Conservation (phyloP, 768 basidiomycete species). For the Termitomyces sp. region DNA sequence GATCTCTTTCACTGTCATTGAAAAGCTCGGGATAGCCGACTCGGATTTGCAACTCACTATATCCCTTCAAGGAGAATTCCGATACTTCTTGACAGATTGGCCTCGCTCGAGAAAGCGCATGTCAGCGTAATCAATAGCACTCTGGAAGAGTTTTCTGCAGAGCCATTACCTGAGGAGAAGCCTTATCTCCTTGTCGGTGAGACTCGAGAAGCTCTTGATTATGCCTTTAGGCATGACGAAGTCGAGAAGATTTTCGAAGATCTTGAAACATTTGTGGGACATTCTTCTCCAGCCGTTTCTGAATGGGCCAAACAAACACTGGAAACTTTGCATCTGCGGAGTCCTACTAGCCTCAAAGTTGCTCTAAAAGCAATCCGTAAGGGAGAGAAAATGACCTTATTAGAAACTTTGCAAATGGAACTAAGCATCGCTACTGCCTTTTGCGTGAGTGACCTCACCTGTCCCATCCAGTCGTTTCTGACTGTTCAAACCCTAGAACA, state of each 20-base stretch:
- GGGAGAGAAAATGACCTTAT: conserved; percentile 63
- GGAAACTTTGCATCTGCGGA: conserved; percentile 59
- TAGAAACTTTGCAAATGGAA: conserved; percentile 78
- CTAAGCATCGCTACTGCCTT: conserved; percentile 85
- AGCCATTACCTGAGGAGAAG: conserved; percentile 58
- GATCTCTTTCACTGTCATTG: background rate
- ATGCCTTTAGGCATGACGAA: conserved; percentile 67
- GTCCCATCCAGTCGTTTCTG: conserved; percentile 12
- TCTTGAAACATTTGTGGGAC: conserved; percentile 43
- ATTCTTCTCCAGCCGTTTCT: conserved; percentile 46
- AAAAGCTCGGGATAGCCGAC: conserved; percentile 53
- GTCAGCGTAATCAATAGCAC: conserved; percentile 45
- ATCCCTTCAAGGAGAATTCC: conserved; percentile 77
- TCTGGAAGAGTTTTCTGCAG: conserved; percentile 73
- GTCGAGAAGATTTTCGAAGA: conserved; percentile 69
- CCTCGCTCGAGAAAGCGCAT: conserved; percentile 49
- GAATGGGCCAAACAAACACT: conserved; percentile 78
- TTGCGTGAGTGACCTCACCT: conserved; percentile 59
- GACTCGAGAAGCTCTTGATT: conserved; percentile 76
- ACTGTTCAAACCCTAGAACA: conserved; percentile 46
- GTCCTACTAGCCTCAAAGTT: conserved; percentile 92
- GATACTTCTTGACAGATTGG: conserved; percentile 66
- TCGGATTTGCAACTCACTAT: conserved; percentile 93
- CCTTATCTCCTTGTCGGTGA: conserved; percentile 54
- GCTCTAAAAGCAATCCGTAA: conserved; percentile 76